Evolutionary conservation across 2,329 filamentous ascomycete genomes (phyloP).

Genomic region (Aspergillus japonicus): DNA sequence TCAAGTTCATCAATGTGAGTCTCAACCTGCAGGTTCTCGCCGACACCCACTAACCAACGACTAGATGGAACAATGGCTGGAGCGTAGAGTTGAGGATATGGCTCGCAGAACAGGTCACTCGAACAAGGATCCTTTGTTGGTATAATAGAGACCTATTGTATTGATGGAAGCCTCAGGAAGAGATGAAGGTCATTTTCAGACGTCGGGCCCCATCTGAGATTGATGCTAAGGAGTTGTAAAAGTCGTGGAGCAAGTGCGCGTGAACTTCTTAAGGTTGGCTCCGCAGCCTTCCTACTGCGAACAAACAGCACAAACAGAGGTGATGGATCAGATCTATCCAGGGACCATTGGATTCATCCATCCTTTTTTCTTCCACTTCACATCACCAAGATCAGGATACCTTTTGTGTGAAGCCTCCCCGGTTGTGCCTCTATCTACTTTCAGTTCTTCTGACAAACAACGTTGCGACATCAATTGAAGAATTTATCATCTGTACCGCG

Average conservation of each 20-base stretch:
- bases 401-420: too few relatives aligned
- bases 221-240: background rate
- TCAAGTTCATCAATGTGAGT: constrained; percentile 16
- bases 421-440: too few relatives aligned
- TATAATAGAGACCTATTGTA: background rate
- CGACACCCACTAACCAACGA: background rate
- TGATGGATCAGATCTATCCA: background rate
- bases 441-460: too few relatives aligned
- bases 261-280: too few relatives aligned
- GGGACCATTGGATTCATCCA: background rate
- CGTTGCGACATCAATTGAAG: too few relatives aligned
- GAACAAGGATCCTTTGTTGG: background rate
- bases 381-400: too few relatives aligned
- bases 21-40: background rate
- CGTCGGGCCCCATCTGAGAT: background rate
- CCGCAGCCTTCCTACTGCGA: background rate
- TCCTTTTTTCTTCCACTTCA: too few relatives aligned
- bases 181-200: too few relatives aligned
- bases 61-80: constrained; percentile 2
- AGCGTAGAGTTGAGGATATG: background rate
- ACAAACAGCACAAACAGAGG: background rate
- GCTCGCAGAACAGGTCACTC: background rate
- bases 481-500: too few relatives aligned
- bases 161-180: too few relatives aligned
- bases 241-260: background rate